Conservation (phyloP, 176 grass and related monocot genomes). For the Bolboschoenus planiculmis region DNA sequence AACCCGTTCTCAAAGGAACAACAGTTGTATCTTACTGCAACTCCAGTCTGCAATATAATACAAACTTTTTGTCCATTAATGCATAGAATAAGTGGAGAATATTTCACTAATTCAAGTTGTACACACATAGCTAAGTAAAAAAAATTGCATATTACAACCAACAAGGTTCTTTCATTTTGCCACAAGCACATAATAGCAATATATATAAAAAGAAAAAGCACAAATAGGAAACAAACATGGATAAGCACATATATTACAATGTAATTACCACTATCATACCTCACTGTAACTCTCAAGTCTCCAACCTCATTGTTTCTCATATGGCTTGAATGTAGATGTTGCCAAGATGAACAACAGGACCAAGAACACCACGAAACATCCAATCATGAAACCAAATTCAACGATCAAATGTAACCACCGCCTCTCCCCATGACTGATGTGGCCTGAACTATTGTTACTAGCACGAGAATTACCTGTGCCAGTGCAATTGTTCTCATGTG, state of each 20-base stretch:
- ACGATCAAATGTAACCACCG: neutral
- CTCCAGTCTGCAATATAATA: neutral
- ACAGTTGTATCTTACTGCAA: no score
- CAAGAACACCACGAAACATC: neutral
- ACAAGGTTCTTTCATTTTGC: neutral
- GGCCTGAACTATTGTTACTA: neutral
- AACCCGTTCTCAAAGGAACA: no score
- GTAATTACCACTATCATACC: neutral
- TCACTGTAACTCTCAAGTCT: neutral
- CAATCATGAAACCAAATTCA: neutral
- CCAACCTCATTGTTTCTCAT: neutral
- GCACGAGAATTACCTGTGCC: neutral
- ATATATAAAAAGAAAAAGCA: neutral
- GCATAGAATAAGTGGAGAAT: neutral
- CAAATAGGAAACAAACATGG: neutral
- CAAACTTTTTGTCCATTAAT: neutral
- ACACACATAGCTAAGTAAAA: neutral
- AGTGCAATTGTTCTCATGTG: constrained; percentile 17
- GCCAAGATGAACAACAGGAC: neutral
- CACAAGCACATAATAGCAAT: neutral
- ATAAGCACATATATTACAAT: neutral
- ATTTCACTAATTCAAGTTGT: neutral
- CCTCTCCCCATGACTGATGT: neutral
- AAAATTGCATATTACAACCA: neutral
- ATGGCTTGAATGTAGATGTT: neutral